Percentiles rank a stretch among this genome's conserved stretches.
These are phyloP conservation scores for Metschnikowia hibisci DNA, from an alignment of 805 yeast genomes.

Conservation along the genomic window DNA sequence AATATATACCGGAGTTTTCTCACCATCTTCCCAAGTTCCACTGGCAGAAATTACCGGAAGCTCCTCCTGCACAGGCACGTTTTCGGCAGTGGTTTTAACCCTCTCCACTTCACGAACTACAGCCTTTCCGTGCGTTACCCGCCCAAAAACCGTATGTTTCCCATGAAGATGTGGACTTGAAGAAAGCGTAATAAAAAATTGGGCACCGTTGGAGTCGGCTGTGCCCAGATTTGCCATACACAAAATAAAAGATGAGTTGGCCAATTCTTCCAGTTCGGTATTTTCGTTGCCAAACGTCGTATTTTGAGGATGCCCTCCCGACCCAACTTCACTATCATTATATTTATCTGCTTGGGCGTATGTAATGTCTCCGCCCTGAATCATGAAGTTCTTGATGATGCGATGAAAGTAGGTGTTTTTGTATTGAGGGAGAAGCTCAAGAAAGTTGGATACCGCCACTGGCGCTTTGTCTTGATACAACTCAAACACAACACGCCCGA, in stretches of 20 bases:
- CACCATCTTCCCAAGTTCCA: constrained; percentile 57
- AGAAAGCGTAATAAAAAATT: constrained; percentile 67
- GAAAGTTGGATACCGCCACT: constrained; percentile 48
- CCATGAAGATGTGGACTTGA: constrained; percentile 72
- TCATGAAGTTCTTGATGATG: constrained; percentile 62
- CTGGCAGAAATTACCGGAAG: constrained; percentile 50
- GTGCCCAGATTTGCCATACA: constrained; percentile 64
- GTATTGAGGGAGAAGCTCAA: constrained; percentile 35
- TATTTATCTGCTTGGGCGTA: constrained; percentile 33
- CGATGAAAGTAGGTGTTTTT: constrained; percentile 54
- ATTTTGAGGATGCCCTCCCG: constrained; percentile 26
- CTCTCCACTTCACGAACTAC: constrained; percentile 64
- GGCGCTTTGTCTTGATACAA: constrained; percentile 53
- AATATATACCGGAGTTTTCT: constrained; percentile 55
- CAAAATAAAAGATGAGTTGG: constrained; percentile 47
- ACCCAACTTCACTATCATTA: constrained; percentile 29
- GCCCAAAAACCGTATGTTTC: constrained; percentile 76
- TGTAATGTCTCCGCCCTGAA: constrained; percentile 63
- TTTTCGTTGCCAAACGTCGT: constrained; percentile 56
- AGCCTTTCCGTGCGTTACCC: constrained; percentile 62
- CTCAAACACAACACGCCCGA: constrained; percentile 63
- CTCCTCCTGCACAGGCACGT: constrained; percentile 38
- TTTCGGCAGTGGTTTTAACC: constrained; percentile 36
- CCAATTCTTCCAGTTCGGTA: constrained; percentile 31
- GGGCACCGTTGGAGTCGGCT: constrained; percentile 51